Conservation (phyloP, 495 filamentous ascomycete genomes). For the Hyaloscypha variabilis region DNA sequence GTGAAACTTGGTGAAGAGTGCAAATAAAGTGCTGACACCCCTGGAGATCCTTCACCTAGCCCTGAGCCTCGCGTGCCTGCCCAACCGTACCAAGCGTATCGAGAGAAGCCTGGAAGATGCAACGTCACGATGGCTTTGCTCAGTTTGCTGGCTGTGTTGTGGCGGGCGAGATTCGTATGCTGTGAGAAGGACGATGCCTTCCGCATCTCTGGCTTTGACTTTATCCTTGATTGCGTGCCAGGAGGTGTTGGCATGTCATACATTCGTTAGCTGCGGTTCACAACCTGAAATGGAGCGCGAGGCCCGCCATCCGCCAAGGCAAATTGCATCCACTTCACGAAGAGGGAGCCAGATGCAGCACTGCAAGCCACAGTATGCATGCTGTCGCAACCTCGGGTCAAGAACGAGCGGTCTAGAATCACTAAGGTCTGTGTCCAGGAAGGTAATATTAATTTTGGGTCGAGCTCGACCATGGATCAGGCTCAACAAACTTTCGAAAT, state of each 20-base stretch:
- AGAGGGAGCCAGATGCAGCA: neutral
- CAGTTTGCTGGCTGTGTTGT: neutral
- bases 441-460: neutral
- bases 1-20: neutral
- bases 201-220: neutral
- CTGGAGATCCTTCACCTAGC: neutral
- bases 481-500: slow-evolving; percentile 40
- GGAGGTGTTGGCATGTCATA: neutral
- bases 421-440: neutral
- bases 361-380: neutral
- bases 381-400: neutral
- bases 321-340: neutral
- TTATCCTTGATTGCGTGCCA: neutral
- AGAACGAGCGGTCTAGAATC: neutral
- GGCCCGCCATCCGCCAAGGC: neutral
- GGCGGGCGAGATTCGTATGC: neutral
- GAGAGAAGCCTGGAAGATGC: neutral
- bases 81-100: neutral
- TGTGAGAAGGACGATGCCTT: neutral
- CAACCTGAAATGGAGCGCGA: neutral
- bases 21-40: neutral
- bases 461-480: neutral
- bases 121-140: neutral
- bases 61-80: neutral
- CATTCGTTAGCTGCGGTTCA: neutral